These are phyloP conservation scores for Umbelopsis sp. DNA, from an alignment of 371 early-diverging fungal genomes.

Conservation along the genomic window DNA sequence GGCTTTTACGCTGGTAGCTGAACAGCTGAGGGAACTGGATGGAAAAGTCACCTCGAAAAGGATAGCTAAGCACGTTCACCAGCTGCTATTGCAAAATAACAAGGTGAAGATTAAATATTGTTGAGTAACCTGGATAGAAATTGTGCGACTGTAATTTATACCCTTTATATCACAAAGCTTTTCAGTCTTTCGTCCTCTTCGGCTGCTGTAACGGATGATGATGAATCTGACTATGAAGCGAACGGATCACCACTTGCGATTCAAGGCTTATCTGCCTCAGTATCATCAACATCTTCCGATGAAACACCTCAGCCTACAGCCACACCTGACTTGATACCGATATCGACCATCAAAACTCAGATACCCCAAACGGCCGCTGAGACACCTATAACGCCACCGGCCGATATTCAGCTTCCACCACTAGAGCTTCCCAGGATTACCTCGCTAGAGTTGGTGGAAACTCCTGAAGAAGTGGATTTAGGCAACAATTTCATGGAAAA, in stretches of 20 bases:
- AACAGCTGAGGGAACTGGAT: conserved; percentile 1
- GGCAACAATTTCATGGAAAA: neutral
- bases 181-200: neutral
- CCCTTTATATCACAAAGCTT: neutral
- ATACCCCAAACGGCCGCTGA: neutral
- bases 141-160: neutral
- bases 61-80: conserved; percentile 9
- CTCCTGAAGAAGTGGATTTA: neutral
- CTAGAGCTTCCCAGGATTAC: neutral
- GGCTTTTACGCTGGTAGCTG: neutral
- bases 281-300: neutral
- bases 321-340: neutral
- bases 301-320: neutral
- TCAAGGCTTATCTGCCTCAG: neutral
- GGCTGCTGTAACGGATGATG: neutral
- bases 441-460: neutral
- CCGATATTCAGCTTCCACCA: neutral
- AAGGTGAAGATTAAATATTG: neutral
- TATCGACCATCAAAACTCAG: neutral
- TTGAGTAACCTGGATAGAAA: neutral
- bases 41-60: conserved; percentile 5
- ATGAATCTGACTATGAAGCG: neutral
- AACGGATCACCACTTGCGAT: neutral
- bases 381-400: neutral
- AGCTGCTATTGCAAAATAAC: neutral